phyloP scores from a whole-genome alignment of 495 filamentous ascomycete genomes.

The Penicillium salamii region DNA sequence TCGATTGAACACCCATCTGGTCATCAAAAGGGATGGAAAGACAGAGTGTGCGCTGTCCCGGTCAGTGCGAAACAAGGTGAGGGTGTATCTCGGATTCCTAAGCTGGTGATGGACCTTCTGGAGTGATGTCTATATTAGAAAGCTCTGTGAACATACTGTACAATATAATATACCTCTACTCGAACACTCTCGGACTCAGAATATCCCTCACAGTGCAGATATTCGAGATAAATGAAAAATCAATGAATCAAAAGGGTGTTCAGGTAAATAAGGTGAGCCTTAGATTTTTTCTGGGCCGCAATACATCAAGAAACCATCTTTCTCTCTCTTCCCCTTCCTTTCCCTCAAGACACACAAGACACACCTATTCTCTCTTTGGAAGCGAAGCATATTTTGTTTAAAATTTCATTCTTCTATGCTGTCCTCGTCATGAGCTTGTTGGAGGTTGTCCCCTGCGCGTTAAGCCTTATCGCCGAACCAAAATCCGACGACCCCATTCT shows the following conservation, averaged over 20 bases:
- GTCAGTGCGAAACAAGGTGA: slow-evolving; percentile 85
- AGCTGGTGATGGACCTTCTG: slow-evolving; percentile 72
- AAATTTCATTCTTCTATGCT: too few relatives aligned
- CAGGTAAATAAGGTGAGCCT: too few relatives aligned
- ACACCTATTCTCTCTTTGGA: too few relatives aligned
- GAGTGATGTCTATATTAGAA: slow-evolving; percentile 38
- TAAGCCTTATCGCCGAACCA: slow-evolving; percentile 31
- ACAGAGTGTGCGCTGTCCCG: slow-evolving; percentile 67
- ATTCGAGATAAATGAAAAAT: too few relatives aligned
- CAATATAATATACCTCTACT: slow-evolving; percentile 5
- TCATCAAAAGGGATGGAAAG: slow-evolving; percentile 62
- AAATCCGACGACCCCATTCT: slow-evolving; percentile 41
- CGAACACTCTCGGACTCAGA: too few relatives aligned
- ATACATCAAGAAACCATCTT: too few relatives aligned
- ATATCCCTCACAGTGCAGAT: too few relatives aligned
- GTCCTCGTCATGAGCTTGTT: slow-evolving; percentile 15
- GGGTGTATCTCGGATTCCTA: slow-evolving; percentile 74
- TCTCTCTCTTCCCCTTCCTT: too few relatives aligned
- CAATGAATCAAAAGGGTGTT: too few relatives aligned
- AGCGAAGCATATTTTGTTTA: too few relatives aligned
- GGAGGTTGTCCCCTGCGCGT: slow-evolving; percentile 16
- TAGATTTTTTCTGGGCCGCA: too few relatives aligned
- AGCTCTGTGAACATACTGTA: slow-evolving; percentile 11
- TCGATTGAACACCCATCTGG: slow-evolving; percentile 67
- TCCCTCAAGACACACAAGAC: too few relatives aligned